These are phyloP conservation scores for Claviceps lovelessii DNA, from an alignment of 2,329 filamentous ascomycete species.

Conservation along the genomic window DNA sequence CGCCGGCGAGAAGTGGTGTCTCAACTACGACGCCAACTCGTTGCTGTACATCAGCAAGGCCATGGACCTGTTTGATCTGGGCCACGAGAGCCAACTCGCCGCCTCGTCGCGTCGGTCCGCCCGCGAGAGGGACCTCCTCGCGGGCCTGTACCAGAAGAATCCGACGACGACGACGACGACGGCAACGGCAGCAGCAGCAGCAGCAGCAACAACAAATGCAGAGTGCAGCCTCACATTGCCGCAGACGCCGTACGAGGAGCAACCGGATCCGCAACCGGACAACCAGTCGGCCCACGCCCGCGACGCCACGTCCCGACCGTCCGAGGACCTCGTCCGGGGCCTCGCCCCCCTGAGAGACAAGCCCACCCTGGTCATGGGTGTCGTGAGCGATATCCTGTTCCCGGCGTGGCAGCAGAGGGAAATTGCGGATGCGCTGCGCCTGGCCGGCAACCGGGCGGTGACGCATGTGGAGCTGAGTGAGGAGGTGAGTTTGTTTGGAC, in stretches of 20 bases:
- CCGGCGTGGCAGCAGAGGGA: conserved; percentile 97
- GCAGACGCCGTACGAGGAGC: conserved; percentile 73
- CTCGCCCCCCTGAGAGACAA: conserved; percentile 58
- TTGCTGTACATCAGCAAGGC: conserved; percentile 94
- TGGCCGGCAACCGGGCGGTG: conserved; percentile 65
- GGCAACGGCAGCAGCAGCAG: no score
- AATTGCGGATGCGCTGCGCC: conserved; percentile 68
- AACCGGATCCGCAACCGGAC: conserved; percentile 34
- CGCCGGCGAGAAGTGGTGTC: conserved; percentile 93
- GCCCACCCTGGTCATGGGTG: conserved; percentile 78
- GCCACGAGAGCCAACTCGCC: conserved; percentile 51
- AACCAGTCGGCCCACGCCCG: conserved; percentile 10
- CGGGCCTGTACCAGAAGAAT: conserved; percentile 31
- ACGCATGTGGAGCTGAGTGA: conserved; percentile 85
- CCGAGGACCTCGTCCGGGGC: conserved; percentile 66
- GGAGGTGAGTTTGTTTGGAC: conserved; percentile 86
- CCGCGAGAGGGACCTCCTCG: conserved; percentile 43
- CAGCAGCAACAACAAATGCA: conserved; percentile 21
- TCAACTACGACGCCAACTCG: conserved; percentile 93
- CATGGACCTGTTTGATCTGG: conserved; percentile 95
- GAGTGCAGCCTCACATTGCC: conserved; percentile 71
- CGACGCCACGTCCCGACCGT: conserved; percentile 33
- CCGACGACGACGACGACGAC: no score
- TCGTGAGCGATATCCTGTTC: conserved; percentile 91
- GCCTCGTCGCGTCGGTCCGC: conserved; percentile 47